These are phyloP conservation scores for Peniophora sp. DNA, from an alignment of 1,284 basidiomycete genomes.

Conservation along the genomic window DNA sequence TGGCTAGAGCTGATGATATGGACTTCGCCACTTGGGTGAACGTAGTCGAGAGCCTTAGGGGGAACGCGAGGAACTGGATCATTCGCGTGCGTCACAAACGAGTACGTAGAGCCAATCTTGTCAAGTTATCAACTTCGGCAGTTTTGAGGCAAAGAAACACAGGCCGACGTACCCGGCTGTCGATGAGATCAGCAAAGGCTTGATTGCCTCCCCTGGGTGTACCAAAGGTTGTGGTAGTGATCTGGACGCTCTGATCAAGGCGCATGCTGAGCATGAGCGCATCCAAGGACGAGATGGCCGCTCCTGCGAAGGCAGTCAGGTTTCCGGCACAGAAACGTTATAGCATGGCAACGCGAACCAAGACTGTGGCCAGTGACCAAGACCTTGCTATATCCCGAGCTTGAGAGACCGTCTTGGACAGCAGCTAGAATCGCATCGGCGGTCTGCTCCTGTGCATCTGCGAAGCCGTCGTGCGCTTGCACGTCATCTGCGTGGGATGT, in stretches of 20 bases:
- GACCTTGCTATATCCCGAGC: slow-evolving; percentile 28
- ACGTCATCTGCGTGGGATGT: slow-evolving; percentile 14
- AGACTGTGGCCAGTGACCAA: slow-evolving; percentile 33
- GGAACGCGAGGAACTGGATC: slow-evolving; percentile 31
- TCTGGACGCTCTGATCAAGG: slow-evolving; percentile 24
- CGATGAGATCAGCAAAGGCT: slow-evolving; percentile 36
- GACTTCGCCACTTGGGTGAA: slow-evolving; percentile 25
- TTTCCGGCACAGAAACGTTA: slow-evolving; percentile 8
- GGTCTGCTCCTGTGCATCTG: slow-evolving; percentile 34
- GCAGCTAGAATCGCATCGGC: slow-evolving; percentile 30
- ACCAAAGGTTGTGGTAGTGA: slow-evolving; percentile 34
- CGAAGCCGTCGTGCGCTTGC: slow-evolving; percentile 37
- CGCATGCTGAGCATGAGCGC: slow-evolving; percentile 31
- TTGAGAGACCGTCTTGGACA: slow-evolving; percentile 26
- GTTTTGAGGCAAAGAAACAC: background rate
- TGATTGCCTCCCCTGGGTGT: slow-evolving; percentile 36
- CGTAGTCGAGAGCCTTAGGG: slow-evolving; percentile 23
- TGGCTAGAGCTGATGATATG: slow-evolving; percentile 22
- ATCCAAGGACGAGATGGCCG: slow-evolving; percentile 37
- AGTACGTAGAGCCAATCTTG: slow-evolving; percentile 19
- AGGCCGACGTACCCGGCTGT: slow-evolving; percentile 17
- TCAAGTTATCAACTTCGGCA: slow-evolving; percentile 1
- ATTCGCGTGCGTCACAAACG: slow-evolving; percentile 27
- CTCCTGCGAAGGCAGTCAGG: slow-evolving; percentile 21
- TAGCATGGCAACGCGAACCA: slow-evolving; percentile 15